Base-by-base conservation (phyloP, 352 stramenopile species). In the Elongisporangium undulatum region DNA sequence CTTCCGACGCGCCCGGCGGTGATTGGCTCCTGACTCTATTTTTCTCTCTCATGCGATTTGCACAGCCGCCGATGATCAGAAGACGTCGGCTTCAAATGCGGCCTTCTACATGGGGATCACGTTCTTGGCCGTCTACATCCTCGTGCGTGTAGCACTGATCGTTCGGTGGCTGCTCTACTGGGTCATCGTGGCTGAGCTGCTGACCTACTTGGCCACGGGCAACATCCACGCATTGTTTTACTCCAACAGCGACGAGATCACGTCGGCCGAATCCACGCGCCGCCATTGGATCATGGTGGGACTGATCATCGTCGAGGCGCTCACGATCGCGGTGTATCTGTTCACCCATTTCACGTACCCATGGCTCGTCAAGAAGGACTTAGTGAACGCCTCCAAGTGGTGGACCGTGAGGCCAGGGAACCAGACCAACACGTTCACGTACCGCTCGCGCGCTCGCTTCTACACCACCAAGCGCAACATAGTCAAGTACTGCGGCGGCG, bases 151-250 rank as follows among this genome's bases (percentile, higher is more conserved):
- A 38, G 72, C 82, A 17, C 55, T 95, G 49, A 67, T 96, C 21
- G 82, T 93, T 50, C 82, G 84, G 51, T 94, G 88, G 85, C 66
- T 95, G 51, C 68, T 96, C 22, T 96, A 94, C 66, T 94, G 77
- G 75, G 72, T 92, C 24, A 70, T 95, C 41, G 50, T 92, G 23
- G 80, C 76, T 1, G 75, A 87, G 39, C 66, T 89, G 57, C 56
- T 87, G 51, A 87, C 66, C 12, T 83, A 77, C 56, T 59, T 75
- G 7, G 63, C 85, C 29, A 85, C 80, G 1, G 59, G 61, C 26
- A 79, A 76, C 49, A 52, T 87, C 20, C 75, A 72, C 41, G 67
- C 82, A 19, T 55, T 86, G 17, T 85, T 87, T 38, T 85, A 71
- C 72, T 58, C 79, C 26, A 0, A 45, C 34, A 4, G 34, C 19